Percentiles rank a stretch among this genome's conserved stretches.
Conservation (phyloP, 176 grass and related monocot genomes). For the Cenchrus americanus region DNA sequence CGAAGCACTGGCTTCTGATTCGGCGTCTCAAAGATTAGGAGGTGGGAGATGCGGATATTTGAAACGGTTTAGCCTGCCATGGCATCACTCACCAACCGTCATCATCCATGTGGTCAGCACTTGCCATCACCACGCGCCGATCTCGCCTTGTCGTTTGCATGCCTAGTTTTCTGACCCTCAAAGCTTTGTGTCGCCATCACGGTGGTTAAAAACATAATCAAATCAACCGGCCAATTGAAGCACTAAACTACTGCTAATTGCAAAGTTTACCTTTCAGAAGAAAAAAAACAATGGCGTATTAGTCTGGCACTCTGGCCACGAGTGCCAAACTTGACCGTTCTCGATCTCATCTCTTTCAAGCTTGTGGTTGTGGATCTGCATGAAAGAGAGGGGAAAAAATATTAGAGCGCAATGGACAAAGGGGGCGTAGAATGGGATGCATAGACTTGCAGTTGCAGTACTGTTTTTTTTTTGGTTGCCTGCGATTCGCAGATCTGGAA, state of each 20-base stretch:
- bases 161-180: neutral
- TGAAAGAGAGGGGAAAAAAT: neutral
- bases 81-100: no score
- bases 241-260: neutral
- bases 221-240: neutral
- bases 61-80: neutral
- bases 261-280: neutral
- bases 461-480: neutral
- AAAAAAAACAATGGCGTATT: neutral
- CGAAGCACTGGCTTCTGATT: neutral
- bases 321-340: neutral
- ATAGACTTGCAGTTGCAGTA: neutral
- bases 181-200: constrained; percentile 5
- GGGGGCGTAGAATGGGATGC: neutral
- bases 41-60: constrained; percentile 33
- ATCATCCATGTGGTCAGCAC: constrained; percentile 4
- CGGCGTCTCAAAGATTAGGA: neutral
- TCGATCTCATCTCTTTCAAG: neutral
- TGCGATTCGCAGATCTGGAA: neutral
- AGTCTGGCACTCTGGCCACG: neutral
- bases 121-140: constrained; percentile 11
- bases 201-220: neutral
- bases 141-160: neutral
- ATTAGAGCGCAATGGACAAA: neutral
- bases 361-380: no score